Evolutionary conservation across 192 early-diverging fungal species (phyloP).

Genomic region (Backusella luteola): DNA sequence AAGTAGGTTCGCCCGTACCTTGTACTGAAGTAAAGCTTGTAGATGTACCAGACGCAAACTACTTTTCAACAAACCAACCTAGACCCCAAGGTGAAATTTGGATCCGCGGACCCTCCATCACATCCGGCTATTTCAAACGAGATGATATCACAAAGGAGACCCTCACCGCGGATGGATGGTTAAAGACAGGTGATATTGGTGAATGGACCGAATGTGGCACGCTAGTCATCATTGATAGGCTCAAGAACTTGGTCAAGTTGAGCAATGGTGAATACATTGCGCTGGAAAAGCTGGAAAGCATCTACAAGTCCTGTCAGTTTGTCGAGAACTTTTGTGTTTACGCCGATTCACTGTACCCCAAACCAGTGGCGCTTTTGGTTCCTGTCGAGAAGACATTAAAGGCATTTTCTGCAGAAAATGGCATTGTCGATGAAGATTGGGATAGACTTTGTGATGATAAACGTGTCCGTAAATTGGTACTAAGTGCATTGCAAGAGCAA

Average conservation of each 20-base stretch:
- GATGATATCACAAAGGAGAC: slow-evolving; percentile 62
- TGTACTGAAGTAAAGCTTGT: slow-evolving; percentile 80
- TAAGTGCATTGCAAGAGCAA: slow-evolving; percentile 40
- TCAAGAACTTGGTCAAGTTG: slow-evolving; percentile 93
- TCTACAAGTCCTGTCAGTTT: slow-evolving; percentile 72
- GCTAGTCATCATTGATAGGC: slow-evolving; percentile 85
- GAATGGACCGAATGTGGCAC: slow-evolving; percentile 77
- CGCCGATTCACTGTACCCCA: slow-evolving; percentile 66
- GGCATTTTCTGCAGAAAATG: slow-evolving; percentile 45
- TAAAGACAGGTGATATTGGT: slow-evolving; percentile 89
- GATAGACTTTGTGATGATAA: slow-evolving; percentile 51
- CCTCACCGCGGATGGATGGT: slow-evolving; percentile 78
- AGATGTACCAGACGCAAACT: slow-evolving; percentile 62
- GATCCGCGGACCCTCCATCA: slow-evolving; percentile 77
- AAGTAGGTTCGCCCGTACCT: slow-evolving; percentile 77
- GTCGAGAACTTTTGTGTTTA: slow-evolving; percentile 80
- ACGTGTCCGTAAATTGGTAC: slow-evolving; percentile 51
- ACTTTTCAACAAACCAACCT: slow-evolving; percentile 56
- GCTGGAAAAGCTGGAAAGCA: slow-evolving; percentile 88
- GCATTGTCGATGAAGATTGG: slow-evolving; percentile 40
- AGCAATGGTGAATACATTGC: slow-evolving; percentile 92
- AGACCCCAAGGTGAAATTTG: slow-evolving; percentile 79
- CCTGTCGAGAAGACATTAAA: slow-evolving; percentile 59
- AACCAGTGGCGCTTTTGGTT: slow-evolving; percentile 75
- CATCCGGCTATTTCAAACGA: slow-evolving; percentile 79